phyloP scores from a whole-genome alignment of 495 filamentous ascomycete genomes.

The Penicillium maclennaniae region DNA sequence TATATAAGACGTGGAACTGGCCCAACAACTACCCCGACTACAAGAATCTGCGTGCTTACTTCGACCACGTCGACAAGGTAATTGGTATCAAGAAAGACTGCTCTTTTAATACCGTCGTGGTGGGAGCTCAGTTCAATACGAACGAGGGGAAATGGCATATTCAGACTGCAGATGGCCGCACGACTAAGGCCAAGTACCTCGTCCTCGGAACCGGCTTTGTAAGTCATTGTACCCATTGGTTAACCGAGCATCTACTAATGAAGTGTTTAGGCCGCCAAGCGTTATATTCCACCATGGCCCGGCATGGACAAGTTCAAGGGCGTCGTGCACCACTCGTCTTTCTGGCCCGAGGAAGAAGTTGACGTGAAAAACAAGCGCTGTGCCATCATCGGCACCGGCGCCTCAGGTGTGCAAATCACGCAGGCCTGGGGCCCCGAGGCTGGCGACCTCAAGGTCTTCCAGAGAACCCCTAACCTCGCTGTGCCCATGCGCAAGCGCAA shows the following conservation, averaged over 20 bases:
- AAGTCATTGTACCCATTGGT: too few relatives aligned
- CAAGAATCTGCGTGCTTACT: slow-evolving; percentile 50
- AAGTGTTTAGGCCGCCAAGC: slow-evolving; percentile 23
- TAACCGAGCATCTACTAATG: too few relatives aligned
- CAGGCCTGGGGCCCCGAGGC: slow-evolving; percentile 44
- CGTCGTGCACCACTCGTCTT: slow-evolving; percentile 50
- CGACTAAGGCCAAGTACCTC: slow-evolving; percentile 43
- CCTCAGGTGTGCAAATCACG: slow-evolving; percentile 54
- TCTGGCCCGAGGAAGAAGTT: slow-evolving; percentile 53
- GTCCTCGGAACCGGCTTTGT: slow-evolving; percentile 39
- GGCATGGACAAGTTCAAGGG: slow-evolving; percentile 54
- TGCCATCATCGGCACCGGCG: slow-evolving; percentile 59
- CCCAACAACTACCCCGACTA: slow-evolving; percentile 47
- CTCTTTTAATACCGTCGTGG: slow-evolving; percentile 47
- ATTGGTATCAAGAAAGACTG: slow-evolving; percentile 49
- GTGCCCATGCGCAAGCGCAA: slow-evolving; percentile 48
- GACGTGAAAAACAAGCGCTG: slow-evolving; percentile 46
- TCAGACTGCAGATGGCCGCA: slow-evolving; percentile 43
- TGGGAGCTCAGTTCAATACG: slow-evolving; percentile 43
- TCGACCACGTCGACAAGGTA: slow-evolving; percentile 51
- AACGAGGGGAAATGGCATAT: slow-evolving; percentile 42
- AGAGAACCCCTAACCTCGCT: slow-evolving; percentile 52
- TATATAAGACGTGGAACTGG: slow-evolving; percentile 54
- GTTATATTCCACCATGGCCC: slow-evolving; percentile 44
- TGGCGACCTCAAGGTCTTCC: slow-evolving; percentile 43